Evolutionary conservation across 208 protist species (phyloP), one percentile per base, ranked within the genome.

Genomic region (Trypanosoma platydactyli): DNA sequence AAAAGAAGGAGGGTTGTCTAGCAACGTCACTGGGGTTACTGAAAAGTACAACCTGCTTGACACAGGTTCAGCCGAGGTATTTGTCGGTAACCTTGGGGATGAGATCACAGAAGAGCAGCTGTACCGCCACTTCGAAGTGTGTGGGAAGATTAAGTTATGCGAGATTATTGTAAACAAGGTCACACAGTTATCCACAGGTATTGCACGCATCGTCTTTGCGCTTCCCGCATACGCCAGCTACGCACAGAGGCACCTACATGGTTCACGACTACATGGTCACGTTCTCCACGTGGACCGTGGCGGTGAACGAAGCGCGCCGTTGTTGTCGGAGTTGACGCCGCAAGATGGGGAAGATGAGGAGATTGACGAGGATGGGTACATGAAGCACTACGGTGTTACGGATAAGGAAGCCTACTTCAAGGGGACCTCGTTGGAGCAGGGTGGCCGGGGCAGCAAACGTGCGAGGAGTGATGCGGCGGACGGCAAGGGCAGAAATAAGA

Each of bases 21-120:
- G 64, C 53, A 69, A 70, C 69, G 68, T 87, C 12, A 90, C 79
- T 18, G 89, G 86, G 20, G 71, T 79, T 33, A 93, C 85, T 30
- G 77, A 79, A 24, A 92, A 92, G 78, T 96, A 94, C 76, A 80
- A 96, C 58, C 57, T 91, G 50, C 80, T 91, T 20, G 91, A 94
- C 60, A 52, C 83, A 16, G 91, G 91, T 45, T 73, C 87, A 9
- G 56, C 57, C 7, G 87, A 96, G 68, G 67, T 96, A 20, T 94
- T 86, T 68, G 82, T 96, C 7, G 91, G 91, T 41, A 91, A 91
- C 74, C 30, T 96, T 27, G 79, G 76, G 29, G 88, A 94, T 6
- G 79, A 89, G 64, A 69, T 91, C 56, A 92, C 91, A 40, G 84
- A 80, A 61, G 64, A 78, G 60, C 82, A 91, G 66, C 82, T 96